A percentile compares a stretch with the other conserved stretches of the same genome.
Evolutionary conservation across 129 eudicot species (phyloP).

Genomic region (Artemisia annua): DNA sequence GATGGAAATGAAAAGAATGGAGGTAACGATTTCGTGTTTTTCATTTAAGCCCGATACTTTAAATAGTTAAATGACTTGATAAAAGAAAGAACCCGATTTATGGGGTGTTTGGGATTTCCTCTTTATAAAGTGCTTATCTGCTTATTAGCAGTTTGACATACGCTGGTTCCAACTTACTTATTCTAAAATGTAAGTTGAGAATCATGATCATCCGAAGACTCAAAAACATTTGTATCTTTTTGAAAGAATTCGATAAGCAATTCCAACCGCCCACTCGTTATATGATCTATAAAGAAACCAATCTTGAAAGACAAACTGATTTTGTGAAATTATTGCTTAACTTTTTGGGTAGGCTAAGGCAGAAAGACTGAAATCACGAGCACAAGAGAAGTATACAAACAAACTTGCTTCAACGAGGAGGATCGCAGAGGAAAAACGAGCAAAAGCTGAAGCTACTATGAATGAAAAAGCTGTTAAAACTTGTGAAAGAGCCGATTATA

Average conservation of each 20-base stretch:
- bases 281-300: neutral
- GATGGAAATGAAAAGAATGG: conserved; percentile 83
- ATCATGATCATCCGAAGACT: no score
- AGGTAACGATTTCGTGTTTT: conserved; percentile 45
- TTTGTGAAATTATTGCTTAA: neutral
- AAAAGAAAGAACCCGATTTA: no score
- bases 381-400: conserved; percentile 77
- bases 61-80: no score
- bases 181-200: no score
- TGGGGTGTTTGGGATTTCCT: no score
- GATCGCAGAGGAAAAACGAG: conserved; percentile 87
- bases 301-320: neutral
- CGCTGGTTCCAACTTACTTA: no score
- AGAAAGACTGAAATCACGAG: conserved; percentile 78
- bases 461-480: conserved; percentile 83
- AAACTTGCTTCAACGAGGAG: conserved; percentile 80
- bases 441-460: conserved; percentile 79
- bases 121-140: no score
- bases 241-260: no score
- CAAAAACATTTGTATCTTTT: no score
- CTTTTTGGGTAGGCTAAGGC: conserved; percentile 68
- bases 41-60: neutral
- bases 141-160: no score
- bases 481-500: conserved; percentile 84
- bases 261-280: no score